These are phyloP conservation scores for Sclerotinia nivalis DNA, from an alignment of 2,329 filamentous ascomycete genomes.

Conservation along the genomic window DNA sequence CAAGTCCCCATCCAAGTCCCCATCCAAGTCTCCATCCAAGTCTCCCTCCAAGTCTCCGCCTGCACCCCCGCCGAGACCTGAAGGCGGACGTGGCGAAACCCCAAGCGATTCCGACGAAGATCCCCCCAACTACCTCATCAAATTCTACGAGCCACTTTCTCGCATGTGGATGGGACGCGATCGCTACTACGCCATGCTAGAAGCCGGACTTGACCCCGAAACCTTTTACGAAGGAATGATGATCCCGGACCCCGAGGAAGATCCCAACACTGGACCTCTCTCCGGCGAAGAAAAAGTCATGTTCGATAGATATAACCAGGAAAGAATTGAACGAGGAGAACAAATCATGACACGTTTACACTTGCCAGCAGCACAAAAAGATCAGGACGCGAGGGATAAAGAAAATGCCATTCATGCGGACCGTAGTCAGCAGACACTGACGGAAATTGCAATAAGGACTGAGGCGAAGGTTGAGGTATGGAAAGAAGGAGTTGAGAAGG, in stretches of 20 bases:
- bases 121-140: background rate
- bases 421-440: background rate
- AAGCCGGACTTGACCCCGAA: conserved; percentile 12
- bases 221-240: conserved; percentile 6
- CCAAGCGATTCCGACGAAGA: background rate
- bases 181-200: conserved; percentile 9
- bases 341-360: background rate
- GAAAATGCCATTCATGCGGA: background rate
- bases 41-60: background rate
- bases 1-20: background rate
- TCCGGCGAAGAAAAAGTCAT: background rate
- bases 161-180: conserved; percentile 18
- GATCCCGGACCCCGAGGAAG: conserved; percentile 9
- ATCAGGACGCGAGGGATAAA: background rate
- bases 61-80: background rate
- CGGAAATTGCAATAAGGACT: background rate
- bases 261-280: background rate
- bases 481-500: background rate
- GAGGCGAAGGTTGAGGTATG: background rate
- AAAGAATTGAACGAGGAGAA: background rate
- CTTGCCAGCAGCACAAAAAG: background rate
- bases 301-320: background rate
- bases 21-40: background rate
- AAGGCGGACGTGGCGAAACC: background rate
- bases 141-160: conserved; percentile 9